Evolutionary conservation across 2,329 filamentous ascomycete species (phyloP).

Genomic region (Cytospora mali): DNA sequence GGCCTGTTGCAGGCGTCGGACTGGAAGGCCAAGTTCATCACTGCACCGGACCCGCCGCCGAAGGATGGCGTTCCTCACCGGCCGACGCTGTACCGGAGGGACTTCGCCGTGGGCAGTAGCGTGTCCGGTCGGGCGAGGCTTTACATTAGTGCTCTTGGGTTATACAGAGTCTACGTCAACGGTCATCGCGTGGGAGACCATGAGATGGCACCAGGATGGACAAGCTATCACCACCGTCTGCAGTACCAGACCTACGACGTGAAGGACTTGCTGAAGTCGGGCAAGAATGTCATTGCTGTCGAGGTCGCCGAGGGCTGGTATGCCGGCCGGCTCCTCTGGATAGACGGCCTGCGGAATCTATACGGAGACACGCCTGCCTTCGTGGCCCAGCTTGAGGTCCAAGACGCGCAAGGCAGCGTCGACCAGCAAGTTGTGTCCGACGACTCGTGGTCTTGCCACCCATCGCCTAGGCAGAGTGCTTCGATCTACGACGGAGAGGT

Average conservation of each 20-base stretch:
- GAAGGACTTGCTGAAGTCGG: slow-evolving; percentile 36
- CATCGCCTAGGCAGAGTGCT: slow-evolving; percentile 29
- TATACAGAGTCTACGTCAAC: slow-evolving; percentile 45
- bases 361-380: slow-evolving; percentile 39
- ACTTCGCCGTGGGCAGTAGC: slow-evolving; percentile 10
- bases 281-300: slow-evolving; percentile 46
- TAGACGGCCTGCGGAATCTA: slow-evolving; percentile 34
- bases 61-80: slow-evolving; percentile 20
- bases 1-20: slow-evolving; percentile 21
- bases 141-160: slow-evolving; percentile 39
- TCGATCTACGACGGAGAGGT: slow-evolving; percentile 38
- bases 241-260: slow-evolving; percentile 50
- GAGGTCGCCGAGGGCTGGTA: slow-evolving; percentile 58
- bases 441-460: slow-evolving; percentile 34
- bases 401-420: slow-evolving; percentile 26
- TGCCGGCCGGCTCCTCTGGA: slow-evolving; percentile 42
- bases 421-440: slow-evolving; percentile 35
- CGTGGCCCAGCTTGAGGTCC: slow-evolving; percentile 37
- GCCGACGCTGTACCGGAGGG: slow-evolving; percentile 19
- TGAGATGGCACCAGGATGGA: slow-evolving; percentile 47
- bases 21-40: slow-evolving; percentile 27
- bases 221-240: slow-evolving; percentile 46
- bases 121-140: slow-evolving; percentile 20
- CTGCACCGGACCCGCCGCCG: slow-evolving; percentile 11
- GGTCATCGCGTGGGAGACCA: slow-evolving; percentile 37